phyloP scores from a whole-genome alignment of 2,329 filamentous ascomycete species.

The Chaetomium sp. region DNA sequence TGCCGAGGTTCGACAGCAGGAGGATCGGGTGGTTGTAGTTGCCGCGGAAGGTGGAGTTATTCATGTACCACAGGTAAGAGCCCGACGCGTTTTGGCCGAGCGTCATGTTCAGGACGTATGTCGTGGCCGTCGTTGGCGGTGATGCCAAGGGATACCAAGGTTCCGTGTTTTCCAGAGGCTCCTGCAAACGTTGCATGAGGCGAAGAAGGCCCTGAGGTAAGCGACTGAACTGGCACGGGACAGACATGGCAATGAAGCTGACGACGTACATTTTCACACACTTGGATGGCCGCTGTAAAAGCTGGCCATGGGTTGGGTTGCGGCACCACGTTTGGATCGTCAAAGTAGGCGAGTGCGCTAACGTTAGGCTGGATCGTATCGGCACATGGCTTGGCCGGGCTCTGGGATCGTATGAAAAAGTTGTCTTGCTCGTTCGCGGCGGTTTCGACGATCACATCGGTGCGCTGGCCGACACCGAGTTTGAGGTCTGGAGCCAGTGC shows the following conservation, averaged over 20 bases:
- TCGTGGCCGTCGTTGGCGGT: background rate
- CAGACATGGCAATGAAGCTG: too few species aligned
- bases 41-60: background rate
- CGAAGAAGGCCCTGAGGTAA: too few species aligned
- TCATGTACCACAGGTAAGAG: background rate
- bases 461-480: background rate
- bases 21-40: constrained; percentile 1
- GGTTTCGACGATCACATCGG: background rate
- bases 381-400: background rate
- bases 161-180: background rate
- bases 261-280: background rate
- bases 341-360: background rate
- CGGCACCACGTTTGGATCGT: background rate
- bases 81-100: background rate
- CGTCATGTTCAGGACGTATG: background rate
- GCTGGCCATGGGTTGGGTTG: background rate
- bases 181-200: too few species aligned
- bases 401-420: constrained; percentile 1
- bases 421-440: background rate
- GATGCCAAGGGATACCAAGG: background rate
- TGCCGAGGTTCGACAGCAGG: background rate
- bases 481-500: background rate
- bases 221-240: too few species aligned
- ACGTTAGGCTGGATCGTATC: background rate
- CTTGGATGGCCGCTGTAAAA: background rate